phyloP scores from a whole-genome alignment of 495 filamentous ascomycete genomes.

The Xylaria bambusicola region DNA sequence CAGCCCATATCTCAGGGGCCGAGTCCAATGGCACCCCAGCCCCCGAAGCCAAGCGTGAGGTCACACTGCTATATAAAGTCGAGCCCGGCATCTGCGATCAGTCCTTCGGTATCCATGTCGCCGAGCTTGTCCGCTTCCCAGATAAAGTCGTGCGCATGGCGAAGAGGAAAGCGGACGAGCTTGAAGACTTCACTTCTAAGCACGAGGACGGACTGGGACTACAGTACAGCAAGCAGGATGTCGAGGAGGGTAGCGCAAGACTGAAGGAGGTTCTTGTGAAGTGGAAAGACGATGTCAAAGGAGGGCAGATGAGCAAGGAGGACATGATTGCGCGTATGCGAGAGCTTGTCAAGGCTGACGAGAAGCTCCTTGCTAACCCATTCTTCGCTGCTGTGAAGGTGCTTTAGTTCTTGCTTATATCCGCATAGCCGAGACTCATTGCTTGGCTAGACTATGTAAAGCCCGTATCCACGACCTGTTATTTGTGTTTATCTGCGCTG shows the following conservation, averaged over 20 bases:
- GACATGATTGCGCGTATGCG: constrained; percentile 79
- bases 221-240: constrained; percentile 74
- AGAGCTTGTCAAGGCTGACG: constrained; percentile 72
- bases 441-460: too few relatives aligned
- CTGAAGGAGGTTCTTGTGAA: constrained; percentile 81
- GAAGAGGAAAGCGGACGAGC: constrained; percentile 94
- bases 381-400: constrained; percentile 89
- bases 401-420: constrained; percentile 49
- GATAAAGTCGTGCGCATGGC: constrained; percentile 98
- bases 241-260: constrained; percentile 84
- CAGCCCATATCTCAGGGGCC: constrained; percentile 82
- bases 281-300: constrained; percentile 86
- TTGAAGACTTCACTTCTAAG: constrained; percentile 91
- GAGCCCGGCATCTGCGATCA: constrained; percentile 95
- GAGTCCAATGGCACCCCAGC: constrained; percentile 28
- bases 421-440: too few relatives aligned
- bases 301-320: constrained; percentile 64
- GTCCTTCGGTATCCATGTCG: constrained; percentile 96
- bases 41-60: constrained; percentile 66
- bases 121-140: constrained; percentile 96
- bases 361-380: constrained; percentile 73
- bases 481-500: not conserved
- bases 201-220: constrained; percentile 57
- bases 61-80: constrained; percentile 95
- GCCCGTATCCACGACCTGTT: too few relatives aligned